phyloP scores from a whole-genome alignment of 1,284 basidiomycete species.

The Trichosporon coremiiforme region DNA sequence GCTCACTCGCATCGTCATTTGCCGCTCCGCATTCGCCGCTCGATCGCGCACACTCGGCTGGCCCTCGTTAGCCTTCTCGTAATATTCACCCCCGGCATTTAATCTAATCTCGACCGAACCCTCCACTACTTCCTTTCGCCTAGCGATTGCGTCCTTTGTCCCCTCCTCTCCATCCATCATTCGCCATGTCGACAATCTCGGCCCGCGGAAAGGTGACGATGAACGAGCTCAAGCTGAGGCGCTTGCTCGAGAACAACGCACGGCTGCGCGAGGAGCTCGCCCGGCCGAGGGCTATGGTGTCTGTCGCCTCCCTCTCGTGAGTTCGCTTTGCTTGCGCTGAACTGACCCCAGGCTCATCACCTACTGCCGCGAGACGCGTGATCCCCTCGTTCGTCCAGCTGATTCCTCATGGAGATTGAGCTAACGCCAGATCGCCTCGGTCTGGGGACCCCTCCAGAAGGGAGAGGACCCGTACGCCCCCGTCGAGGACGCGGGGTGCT shows the following conservation, averaged over 20 bases:
- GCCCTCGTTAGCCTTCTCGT: background rate
- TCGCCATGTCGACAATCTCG: slow-evolving; percentile 34
- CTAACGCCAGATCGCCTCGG: slow-evolving; percentile 70
- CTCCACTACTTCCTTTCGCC: background rate
- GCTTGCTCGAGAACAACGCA: slow-evolving; percentile 91
- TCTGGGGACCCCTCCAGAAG: slow-evolving; percentile 89
- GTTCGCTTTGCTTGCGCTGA: slow-evolving; percentile 17
- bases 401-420: background rate
- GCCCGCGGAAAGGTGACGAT: slow-evolving; percentile 62
- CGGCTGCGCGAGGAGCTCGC: slow-evolving; percentile 87
- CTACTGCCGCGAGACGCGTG: slow-evolving; percentile 87
- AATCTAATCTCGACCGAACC: background rate
- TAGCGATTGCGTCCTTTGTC: background rate
- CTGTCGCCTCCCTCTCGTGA: slow-evolving; percentile 70
- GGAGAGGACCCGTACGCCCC: slow-evolving; percentile 62
- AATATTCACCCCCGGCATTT: background rate
- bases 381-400: slow-evolving; percentile 69
- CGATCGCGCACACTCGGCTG: background rate
- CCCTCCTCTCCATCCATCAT: slow-evolving; percentile 4
- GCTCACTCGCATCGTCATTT: background rate
- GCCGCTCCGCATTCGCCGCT: background rate
- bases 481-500: slow-evolving; percentile 44
- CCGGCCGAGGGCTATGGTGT: slow-evolving; percentile 83
- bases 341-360: slow-evolving; percentile 72
- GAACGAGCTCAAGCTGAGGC: slow-evolving; percentile 94